phyloP scores from a whole-genome alignment of 495 filamentous ascomycete genomes.

The Penicillium canescens region DNA sequence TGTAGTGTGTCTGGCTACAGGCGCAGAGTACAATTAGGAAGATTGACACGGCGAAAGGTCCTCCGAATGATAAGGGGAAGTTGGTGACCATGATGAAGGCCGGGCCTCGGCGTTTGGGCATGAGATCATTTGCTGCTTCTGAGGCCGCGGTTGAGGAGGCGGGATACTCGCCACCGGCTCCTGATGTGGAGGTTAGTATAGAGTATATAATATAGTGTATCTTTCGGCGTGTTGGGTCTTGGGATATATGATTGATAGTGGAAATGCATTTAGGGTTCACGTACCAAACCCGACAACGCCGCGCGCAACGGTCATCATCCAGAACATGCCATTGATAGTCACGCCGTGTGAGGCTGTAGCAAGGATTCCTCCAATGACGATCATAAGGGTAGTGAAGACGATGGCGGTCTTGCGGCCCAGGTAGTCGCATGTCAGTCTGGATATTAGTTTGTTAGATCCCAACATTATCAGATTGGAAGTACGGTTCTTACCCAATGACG shows the following conservation, averaged over 20 bases:
- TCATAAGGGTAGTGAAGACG: conserved; percentile 50
- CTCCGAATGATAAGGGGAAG: conserved; percentile 50
- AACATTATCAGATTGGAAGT: neutral
- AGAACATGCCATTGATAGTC: conserved; percentile 52
- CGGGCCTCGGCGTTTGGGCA: conserved; percentile 44
- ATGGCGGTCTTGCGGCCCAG: conserved; percentile 54
- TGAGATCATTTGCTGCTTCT: conserved; percentile 52
- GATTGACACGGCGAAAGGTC: conserved; percentile 47
- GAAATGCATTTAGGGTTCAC: neutral
- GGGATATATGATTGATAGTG: no score
- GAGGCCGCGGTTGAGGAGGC: conserved; percentile 46
- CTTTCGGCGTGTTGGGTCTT: no score
- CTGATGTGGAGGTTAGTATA: conserved; percentile 1
- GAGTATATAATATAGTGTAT: neutral
- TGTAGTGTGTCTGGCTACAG: conserved; percentile 38
- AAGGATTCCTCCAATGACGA: conserved; percentile 52
- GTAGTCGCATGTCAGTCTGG: conserved; percentile 50
- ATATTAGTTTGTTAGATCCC: neutral
- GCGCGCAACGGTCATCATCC: conserved; percentile 54
- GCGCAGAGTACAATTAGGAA: conserved; percentile 50
- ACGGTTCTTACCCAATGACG: conserved; percentile 36
- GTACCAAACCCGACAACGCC: conserved; percentile 49
- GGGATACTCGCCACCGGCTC: conserved; percentile 47
- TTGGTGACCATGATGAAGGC: conserved; percentile 57
- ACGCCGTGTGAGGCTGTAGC: conserved; percentile 49